Percentiles rank a stretch among this genome's conserved stretches.
phyloP scores from a whole-genome alignment of 257 asterid genomes.

The Plectranthus barbatus region DNA sequence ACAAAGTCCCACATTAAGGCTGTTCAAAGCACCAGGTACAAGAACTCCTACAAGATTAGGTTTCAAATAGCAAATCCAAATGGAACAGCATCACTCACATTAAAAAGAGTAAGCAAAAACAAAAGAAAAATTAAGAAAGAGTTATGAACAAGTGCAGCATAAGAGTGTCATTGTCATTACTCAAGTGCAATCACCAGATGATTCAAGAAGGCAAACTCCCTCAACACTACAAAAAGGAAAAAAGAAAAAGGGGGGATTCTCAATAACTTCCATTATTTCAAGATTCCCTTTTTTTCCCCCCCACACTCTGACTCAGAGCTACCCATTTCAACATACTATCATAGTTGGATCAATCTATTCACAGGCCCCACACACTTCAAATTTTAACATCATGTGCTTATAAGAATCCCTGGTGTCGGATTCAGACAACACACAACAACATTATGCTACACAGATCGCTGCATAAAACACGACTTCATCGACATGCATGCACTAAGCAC shows the following conservation, averaged over 20 bases:
- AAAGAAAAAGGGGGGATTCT: no score
- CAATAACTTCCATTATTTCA: conserved; percentile 14
- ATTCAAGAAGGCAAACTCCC: no score
- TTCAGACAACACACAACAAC: conserved; percentile 10
- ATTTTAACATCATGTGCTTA: conserved; percentile 15
- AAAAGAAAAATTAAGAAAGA: no score
- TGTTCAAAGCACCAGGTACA: not conserved
- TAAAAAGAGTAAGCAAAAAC: not conserved
- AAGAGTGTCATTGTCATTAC: no score
- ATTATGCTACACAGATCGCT: conserved; percentile 17
- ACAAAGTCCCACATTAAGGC: not conserved
- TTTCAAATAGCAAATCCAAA: not conserved
- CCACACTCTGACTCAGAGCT: conserved; percentile 21
- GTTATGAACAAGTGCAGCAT: no score
- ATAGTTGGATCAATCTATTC: conserved; percentile 34
- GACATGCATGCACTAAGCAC: conserved; percentile 29
- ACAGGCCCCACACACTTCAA: conserved; percentile 51
- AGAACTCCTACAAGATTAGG: not conserved
- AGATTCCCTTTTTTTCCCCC: conserved; percentile 32
- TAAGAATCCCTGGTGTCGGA: not conserved
- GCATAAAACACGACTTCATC: conserved; percentile 12
- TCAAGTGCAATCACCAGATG: no score
- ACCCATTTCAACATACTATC: conserved; percentile 30
- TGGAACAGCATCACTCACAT: not conserved
- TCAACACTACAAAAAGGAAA: no score